Evolutionary conservation across 495 filamentous ascomycete genomes (phyloP).

Genomic region (Neurospora sp.): DNA sequence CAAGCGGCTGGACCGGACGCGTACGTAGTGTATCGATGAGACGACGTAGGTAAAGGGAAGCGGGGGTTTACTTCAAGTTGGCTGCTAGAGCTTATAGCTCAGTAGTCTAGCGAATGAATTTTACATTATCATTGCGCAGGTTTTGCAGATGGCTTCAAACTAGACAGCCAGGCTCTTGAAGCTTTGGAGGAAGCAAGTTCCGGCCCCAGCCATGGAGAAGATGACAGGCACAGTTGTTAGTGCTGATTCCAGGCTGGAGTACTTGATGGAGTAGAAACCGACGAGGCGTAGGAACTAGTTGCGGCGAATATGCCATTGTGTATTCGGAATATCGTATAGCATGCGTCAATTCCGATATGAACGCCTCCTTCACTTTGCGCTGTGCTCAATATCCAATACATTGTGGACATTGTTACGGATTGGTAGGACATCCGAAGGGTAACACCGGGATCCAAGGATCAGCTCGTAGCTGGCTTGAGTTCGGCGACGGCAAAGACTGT

Average conservation of each 20-base stretch:
- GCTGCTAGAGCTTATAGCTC: not conserved
- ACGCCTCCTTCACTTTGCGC: not conserved
- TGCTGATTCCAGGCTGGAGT: not conserved
- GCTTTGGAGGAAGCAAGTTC: not conserved
- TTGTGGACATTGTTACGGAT: not conserved
- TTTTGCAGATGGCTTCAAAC: not conserved
- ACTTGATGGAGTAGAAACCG: not conserved
- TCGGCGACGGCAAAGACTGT: not conserved
- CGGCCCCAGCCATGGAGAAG: not conserved
- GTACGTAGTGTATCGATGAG: not conserved
- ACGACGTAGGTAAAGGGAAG: not conserved
- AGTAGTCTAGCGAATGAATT: not conserved
- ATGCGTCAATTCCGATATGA: not conserved
- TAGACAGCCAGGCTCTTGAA: not conserved
- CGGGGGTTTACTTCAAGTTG: not conserved
- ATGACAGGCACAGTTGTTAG: not conserved
- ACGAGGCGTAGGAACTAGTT: not conserved
- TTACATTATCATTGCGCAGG: not conserved
- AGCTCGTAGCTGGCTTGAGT: not conserved
- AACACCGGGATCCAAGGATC: not conserved
- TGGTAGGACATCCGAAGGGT: not conserved
- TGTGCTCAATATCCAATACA: not conserved
- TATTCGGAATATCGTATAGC: not conserved
- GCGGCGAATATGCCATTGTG: not conserved
- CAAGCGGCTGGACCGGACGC: constrained; percentile 4